These are phyloP conservation scores for Candida peoriensis DNA, from an alignment of 805 yeast genomes.

Conservation along the genomic window DNA sequence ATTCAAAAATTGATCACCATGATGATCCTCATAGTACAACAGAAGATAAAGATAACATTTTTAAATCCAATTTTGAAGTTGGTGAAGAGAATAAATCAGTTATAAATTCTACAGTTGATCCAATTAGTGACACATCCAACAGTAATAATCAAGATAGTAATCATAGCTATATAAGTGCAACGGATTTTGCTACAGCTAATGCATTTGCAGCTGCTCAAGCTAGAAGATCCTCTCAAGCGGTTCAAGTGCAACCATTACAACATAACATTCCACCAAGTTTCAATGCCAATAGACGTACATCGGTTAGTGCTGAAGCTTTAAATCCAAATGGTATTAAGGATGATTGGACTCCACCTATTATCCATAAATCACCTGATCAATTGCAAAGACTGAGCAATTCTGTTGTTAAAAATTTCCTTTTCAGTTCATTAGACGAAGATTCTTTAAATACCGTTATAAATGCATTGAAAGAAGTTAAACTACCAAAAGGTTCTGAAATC, in stretches of 20 bases:
- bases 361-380: constrained; percentile 59
- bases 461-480: constrained; percentile 74
- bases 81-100: constrained; percentile 17
- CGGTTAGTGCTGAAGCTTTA: constrained; percentile 85
- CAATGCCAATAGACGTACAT: constrained; percentile 80
- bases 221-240: constrained; percentile 14
- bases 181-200: constrained; percentile 5
- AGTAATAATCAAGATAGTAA: background rate
- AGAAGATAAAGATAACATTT: constrained; percentile 16
- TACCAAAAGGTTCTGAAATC: constrained; percentile 55
- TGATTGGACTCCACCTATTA: constrained; percentile 69
- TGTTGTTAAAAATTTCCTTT: constrained; percentile 78
- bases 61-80: constrained; percentile 22
- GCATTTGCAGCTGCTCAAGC: constrained; percentile 7
- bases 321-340: constrained; percentile 66
- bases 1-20: constrained; percentile 35
- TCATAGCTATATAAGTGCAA: background rate
- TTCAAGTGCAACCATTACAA: constrained; percentile 12
- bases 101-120: constrained; percentile 18
- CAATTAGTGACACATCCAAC: constrained; percentile 5
- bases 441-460: constrained; percentile 71
- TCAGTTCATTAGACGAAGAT: constrained; percentile 75
- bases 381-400: constrained; percentile 61
- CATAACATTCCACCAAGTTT: constrained; percentile 51
- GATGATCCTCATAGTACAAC: constrained; percentile 19